Base-by-base conservation (phyloP, 2,329 filamentous ascomycete genomes). In the Phymatotrichopsis omnivora region DNA sequence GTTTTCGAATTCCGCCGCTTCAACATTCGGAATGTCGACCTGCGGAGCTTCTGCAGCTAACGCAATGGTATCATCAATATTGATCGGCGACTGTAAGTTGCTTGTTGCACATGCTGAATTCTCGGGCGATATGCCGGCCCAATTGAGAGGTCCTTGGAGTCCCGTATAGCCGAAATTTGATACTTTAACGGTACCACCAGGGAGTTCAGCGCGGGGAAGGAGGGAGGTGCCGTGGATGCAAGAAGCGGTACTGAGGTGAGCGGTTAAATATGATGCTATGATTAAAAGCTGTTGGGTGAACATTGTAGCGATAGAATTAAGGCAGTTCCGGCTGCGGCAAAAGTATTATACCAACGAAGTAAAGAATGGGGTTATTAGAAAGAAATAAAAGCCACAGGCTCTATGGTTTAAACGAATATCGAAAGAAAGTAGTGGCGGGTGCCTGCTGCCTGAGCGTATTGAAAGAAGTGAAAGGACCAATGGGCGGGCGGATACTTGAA, bases 71-170 rank as follows among this genome's bases (percentile, higher is more conserved):
- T 39, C 16, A 20, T 59, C 63, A 51, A 76, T 62, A 58, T 74
- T 68, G 57, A 77, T 74, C 41, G 74, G 73, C 1, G 72, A 75
- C 60, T 76, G 73, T 42, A 64, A 60, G 4, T 49, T 62, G 24
- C 72, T 72, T 6, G 59, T 62, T 22, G 65, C 66, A 59, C 74
- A 76, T 8, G 63, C 58, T 7, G 58, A 57, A 59, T 74, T 73
- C 12, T 62, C 61, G 12, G 57, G 41, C 36, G 65, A 60, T 20
- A 75, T 62, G 4, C 61, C 61, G 28, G 68, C 65, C 73, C 73
- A 76, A 60, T 70, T 71, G 44, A 72, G 61, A 0, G 73, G 73
- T 5, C 73, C 72, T 29, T 61, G 56, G 4, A 60, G 42, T 37
- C 63, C 63, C 24, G 62, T 63, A 58, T 69, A 70, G 32, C 64